Evolutionary conservation across 1,284 basidiomycete species (phyloP).

Genomic region (Cryptococcus sp.): DNA sequence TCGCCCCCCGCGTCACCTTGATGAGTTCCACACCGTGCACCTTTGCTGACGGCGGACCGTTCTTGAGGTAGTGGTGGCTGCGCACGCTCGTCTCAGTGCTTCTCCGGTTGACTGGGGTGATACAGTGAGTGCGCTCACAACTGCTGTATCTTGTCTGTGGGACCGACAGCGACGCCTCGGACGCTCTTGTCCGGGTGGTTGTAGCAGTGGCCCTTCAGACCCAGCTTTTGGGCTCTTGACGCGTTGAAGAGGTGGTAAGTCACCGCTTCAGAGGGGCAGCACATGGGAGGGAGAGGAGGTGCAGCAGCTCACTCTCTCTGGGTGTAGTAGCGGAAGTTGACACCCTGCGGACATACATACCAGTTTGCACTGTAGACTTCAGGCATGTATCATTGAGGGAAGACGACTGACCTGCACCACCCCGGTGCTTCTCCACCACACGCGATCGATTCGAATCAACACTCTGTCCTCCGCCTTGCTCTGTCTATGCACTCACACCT

Average conservation of each 20-base stretch:
- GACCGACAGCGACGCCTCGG: constrained; percentile 43
- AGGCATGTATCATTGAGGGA: not conserved
- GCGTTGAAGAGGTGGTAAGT: not conserved
- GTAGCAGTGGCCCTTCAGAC: constrained; percentile 42
- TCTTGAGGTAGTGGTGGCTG: constrained; percentile 32
- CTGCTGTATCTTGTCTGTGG: constrained; percentile 30
- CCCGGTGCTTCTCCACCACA: constrained; percentile 26
- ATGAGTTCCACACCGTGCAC: constrained; percentile 38
- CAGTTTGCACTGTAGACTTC: not conserved
- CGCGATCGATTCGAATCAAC: not conserved
- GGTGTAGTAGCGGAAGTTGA: constrained; percentile 38
- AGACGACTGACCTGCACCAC: constrained; percentile 32
- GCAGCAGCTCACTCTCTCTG: constrained; percentile 34
- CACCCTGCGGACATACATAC: constrained; percentile 25
- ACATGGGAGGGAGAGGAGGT: not conserved
- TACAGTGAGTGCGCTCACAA: constrained; percentile 26
- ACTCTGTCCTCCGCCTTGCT: not conserved
- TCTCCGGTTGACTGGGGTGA: not conserved
- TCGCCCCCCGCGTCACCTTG: constrained; percentile 24
- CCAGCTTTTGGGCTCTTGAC: constrained; percentile 36
- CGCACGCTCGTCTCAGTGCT: not conserved
- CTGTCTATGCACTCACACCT: constrained; percentile 30
- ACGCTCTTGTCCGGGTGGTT: constrained; percentile 45
- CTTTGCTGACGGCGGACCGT: constrained; percentile 34
- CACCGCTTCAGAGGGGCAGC: not conserved